Evolutionary conservation across 2,329 filamentous ascomycete species (phyloP).

Genomic region (Tolypocladium album): DNA sequence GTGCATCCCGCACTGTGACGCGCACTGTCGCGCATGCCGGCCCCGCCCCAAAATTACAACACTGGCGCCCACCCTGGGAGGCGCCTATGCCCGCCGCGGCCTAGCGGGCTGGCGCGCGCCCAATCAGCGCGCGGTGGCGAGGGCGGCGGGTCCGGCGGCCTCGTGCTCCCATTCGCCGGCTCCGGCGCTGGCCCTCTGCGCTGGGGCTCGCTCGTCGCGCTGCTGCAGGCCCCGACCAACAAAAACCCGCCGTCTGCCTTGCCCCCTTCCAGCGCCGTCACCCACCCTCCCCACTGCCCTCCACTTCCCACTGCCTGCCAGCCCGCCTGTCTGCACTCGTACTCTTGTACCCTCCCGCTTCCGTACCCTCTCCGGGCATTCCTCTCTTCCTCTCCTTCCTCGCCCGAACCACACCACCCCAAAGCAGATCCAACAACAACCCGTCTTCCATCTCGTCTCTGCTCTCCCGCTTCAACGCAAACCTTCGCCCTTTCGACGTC

Average conservation of each 20-base stretch:
- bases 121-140: constrained; percentile 24
- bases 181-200: constrained; percentile 7
- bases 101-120: constrained; percentile 12
- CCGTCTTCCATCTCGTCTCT: background rate
- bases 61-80: constrained; percentile 7
- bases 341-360: background rate
- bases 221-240: constrained; percentile 15
- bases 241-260: constrained; percentile 15
- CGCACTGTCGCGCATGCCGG: constrained; percentile 16
- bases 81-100: constrained; percentile 9
- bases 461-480: background rate
- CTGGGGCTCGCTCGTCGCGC: constrained; percentile 5
- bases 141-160: constrained; percentile 12
- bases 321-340: background rate
- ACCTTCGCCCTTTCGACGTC: background rate
- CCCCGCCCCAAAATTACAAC: constrained; percentile 15
- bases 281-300: background rate
- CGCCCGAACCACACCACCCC: background rate
- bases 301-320: background rate
- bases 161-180: constrained; percentile 18
- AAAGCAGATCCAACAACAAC: background rate
- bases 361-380: background rate
- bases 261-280: constrained; percentile 5
- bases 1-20: background rate
- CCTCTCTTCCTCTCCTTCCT: background rate